Conservation (phyloP, 2,329 filamentous ascomycete species). For the Fusarium paranaense region DNA sequence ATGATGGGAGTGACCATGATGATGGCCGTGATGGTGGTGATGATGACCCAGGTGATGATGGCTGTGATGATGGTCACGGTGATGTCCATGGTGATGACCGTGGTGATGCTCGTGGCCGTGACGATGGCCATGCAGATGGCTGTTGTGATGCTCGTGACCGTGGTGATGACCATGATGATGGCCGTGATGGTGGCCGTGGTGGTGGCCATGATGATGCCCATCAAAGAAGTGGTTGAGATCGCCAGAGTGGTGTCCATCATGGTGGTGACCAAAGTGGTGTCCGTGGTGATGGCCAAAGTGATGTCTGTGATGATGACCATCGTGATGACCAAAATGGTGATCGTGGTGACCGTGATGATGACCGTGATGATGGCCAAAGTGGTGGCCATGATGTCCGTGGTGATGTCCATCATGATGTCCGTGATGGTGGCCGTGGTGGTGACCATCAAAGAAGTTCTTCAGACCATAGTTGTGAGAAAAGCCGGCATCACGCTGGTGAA, state of each 20-base stretch:
- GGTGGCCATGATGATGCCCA: neutral
- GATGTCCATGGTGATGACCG: neutral
- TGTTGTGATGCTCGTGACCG: neutral
- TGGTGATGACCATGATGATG: neutral
- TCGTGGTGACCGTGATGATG: neutral
- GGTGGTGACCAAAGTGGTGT: neutral
- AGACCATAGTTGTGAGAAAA: neutral
- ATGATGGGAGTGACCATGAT: slow-evolving; percentile 6
- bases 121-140: neutral
- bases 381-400: neutral
- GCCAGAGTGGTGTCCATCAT: neutral
- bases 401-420: neutral
- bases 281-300: neutral
- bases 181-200: slow-evolving; percentile 4
- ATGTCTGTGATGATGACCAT: neutral
- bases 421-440: neutral
- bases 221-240: neutral
- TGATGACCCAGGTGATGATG: neutral
- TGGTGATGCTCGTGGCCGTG: neutral
- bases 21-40: neutral
- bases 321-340: neutral
- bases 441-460: slow-evolving; percentile 6
- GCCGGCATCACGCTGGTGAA: neutral
- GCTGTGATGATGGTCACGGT: neutral
- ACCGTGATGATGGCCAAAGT: neutral